These are phyloP conservation scores for Talaromyces rugulosus DNA, from an alignment of 2,329 filamentous ascomycete species.

Conservation along the genomic window DNA sequence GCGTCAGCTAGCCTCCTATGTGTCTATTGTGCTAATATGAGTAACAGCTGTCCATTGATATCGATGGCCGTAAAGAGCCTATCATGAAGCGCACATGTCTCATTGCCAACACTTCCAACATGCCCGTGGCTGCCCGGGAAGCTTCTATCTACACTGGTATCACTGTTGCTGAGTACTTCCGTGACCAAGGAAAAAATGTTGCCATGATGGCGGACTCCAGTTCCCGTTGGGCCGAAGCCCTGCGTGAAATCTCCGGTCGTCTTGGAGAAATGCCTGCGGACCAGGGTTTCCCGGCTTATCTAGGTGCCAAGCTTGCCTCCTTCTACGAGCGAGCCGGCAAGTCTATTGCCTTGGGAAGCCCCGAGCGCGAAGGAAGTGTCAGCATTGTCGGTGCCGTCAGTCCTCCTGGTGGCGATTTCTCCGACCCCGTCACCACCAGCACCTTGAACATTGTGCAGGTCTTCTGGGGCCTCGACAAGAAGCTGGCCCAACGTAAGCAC, in stretches of 20 bases:
- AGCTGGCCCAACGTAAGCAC: conserved; percentile 97
- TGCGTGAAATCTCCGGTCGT: conserved; percentile 98
- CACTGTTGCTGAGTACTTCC: conserved; percentile 92
- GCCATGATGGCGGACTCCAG: conserved; percentile 99
- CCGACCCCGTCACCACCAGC: conserved; percentile 89
- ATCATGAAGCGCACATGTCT: conserved; percentile 99
- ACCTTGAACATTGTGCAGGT: conserved; percentile 98
- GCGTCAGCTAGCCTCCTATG: neutral
- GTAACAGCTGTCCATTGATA: conserved; percentile 73
- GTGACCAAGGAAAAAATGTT: conserved; percentile 93
- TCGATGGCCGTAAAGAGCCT: conserved; percentile 90
- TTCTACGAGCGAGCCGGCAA: conserved; percentile 99
- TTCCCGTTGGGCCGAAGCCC: conserved; percentile 95
- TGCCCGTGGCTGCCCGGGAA: conserved; percentile 97
- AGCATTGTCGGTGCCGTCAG: conserved; percentile 97
- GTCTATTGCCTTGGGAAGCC: conserved; percentile 79
- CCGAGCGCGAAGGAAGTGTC: conserved; percentile 84
- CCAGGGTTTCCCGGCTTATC: conserved; percentile 97
- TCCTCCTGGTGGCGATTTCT: conserved; percentile 97
- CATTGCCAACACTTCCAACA: conserved; percentile 99
- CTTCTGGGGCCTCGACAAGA: conserved; percentile 99
- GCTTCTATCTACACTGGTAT: conserved; percentile 98
- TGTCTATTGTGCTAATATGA: conserved; percentile 12
- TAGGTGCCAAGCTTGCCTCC: conserved; percentile 92
- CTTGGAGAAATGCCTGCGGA: conserved; percentile 99